Evolutionary conservation across 345 rosid genomes (phyloP).

Genomic region (Pelargonium nanum): DNA sequence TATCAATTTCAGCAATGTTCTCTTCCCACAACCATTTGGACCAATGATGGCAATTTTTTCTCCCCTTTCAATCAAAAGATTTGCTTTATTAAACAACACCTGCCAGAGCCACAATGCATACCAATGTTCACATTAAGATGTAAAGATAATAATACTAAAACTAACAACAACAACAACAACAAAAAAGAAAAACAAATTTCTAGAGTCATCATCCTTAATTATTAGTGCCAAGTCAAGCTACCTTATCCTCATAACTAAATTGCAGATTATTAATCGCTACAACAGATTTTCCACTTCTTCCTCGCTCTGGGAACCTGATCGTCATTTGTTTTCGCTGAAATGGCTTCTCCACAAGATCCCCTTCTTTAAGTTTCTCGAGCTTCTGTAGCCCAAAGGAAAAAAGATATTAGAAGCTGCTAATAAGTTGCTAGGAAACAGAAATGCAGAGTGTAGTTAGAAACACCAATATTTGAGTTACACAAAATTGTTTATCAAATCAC

Average conservation of each 20-base stretch:
- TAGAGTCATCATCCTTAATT: not conserved
- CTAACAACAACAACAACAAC: too few relatives aligned
- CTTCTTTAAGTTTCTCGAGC: slow-evolving; percentile 77
- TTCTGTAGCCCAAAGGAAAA: slow-evolving; percentile 34
- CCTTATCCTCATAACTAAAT: slow-evolving; percentile 71
- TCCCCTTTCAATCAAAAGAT: slow-evolving; percentile 68
- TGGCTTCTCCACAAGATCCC: slow-evolving; percentile 80
- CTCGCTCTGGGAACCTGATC: slow-evolving; percentile 91
- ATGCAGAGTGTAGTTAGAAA: too few relatives aligned
- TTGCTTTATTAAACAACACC: slow-evolving; percentile 61
- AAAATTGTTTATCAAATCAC: too few relatives aligned
- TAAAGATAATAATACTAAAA: too few relatives aligned
- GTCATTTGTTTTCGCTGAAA: slow-evolving; percentile 84
- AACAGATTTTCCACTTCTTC: slow-evolving; percentile 82
- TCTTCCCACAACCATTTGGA: slow-evolving; percentile 94
- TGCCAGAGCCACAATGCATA: slow-evolving; percentile 19
- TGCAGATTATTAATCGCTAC: slow-evolving; percentile 51
- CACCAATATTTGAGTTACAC: too few relatives aligned
- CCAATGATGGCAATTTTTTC: slow-evolving; percentile 91
- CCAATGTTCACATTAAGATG: not conserved
- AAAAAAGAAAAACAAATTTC: too few relatives aligned
- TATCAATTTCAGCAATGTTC: slow-evolving; percentile 74
- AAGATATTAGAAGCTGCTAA: not conserved
- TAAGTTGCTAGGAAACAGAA: not conserved
- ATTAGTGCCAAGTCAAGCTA: slow-evolving; percentile 14